These are phyloP conservation scores for Backusella macrospora DNA, from an alignment of 192 early-diverging fungal genomes.

Conservation along the genomic window DNA sequence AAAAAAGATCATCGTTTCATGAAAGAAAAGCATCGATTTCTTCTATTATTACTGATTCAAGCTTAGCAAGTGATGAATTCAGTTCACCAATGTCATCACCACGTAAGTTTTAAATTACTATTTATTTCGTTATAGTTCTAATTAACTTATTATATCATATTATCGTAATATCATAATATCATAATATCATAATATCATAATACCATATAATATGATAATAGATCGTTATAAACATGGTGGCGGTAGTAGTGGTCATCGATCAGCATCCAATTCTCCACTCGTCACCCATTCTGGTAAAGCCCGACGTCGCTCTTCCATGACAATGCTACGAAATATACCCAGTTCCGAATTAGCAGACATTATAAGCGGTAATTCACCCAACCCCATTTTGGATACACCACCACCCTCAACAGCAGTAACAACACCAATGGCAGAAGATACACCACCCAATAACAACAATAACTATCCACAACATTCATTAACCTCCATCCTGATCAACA, in stretches of 20 bases:
- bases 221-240: conserved; percentile 7
- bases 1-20: conserved; percentile 14
- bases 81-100: conserved; percentile 34
- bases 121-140: neutral
- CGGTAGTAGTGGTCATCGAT: conserved; percentile 5
- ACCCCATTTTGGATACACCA: conserved; percentile 30
- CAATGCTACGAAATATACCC: conserved; percentile 42
- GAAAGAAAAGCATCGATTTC: conserved; percentile 31
- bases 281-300: conserved; percentile 12
- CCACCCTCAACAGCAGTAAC: neutral
- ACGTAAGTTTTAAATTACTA: neutral
- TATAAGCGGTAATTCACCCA: conserved; percentile 40
- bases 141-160: neutral
- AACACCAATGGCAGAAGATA: neutral
- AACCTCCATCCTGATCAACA: conserved; percentile 22
- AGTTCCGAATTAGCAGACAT: conserved; percentile 42
- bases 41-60: conserved; percentile 30
- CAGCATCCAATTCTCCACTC: conserved; percentile 8
- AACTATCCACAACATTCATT: conserved; percentile 19
- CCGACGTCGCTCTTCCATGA: conserved; percentile 41
- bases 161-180: neutral
- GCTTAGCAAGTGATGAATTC: conserved; percentile 22
- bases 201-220: neutral
- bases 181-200: too few relatives aligned
- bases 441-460: neutral